Evolutionary conservation across 257 asterid species (phyloP), one percentile per base, ranked within the genome.

Genomic region (Nyctanthes arbortristis): DNA sequence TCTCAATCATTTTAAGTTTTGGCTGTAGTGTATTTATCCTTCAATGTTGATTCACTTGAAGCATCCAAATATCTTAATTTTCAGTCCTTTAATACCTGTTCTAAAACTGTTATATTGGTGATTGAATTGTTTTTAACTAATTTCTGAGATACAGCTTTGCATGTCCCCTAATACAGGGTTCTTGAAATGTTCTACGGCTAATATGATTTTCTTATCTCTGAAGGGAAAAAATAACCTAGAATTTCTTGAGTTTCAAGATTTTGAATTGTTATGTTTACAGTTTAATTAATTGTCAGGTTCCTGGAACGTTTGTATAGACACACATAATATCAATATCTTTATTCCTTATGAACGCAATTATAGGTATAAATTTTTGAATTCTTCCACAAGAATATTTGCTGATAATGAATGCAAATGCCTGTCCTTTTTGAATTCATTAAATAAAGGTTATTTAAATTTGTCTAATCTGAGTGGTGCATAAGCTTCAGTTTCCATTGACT

Each of bases 331-430:
- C 30, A 33, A 20, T 29, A 70, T 9, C 31, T 45, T 61, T 20
- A 45, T 45, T 70, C 32, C 24, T 58, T 37, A 27, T 55, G 57
- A 24, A 24, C 28, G 29, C n/a, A n/a, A 24, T 28, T 68, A 1
- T 35, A 36, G 18, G 70, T 49, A 66, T 25, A 25, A 67, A 18
- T 24, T 52, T n/a, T 52, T 29, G 7, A 52, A 31, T 22, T 39
- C 31, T 34, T 43, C 22, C 58, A 20, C 57, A 25, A 12, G 49
- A 29, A 65, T 69, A 69, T 45, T 24, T 56, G 18, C 37, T 27
- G 67, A 75, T 32, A 70, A 49, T 52, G 73, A 33, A 9, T 59
- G 62, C 24, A 30, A 29, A 27, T 65, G 28, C 64, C 33, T 7
- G 25, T 20, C 30, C 72, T 47, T 54, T n/a, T 54, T 13, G 34